Conservation (phyloP, 2,329 filamentous ascomycete genomes). For the Ceratocystis papillata region DNA sequence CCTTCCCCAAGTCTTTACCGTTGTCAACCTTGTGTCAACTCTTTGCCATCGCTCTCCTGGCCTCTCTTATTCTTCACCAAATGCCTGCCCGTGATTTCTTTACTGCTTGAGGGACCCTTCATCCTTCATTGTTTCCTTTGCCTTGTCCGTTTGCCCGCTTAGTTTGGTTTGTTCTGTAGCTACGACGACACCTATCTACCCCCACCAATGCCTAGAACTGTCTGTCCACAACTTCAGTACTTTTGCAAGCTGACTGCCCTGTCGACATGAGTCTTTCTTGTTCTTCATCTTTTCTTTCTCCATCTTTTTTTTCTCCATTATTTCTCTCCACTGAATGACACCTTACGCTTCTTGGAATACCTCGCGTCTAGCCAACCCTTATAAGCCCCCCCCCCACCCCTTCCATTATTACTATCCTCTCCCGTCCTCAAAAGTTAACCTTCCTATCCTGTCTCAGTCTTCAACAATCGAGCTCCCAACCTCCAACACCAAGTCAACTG, state of each 20-base stretch:
- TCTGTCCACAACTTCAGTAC: too few relatives aligned
- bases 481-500: conserved; percentile 7
- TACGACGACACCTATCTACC: too few relatives aligned
- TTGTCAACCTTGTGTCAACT: not conserved
- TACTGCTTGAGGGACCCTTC: too few relatives aligned
- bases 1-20: too few relatives aligned
- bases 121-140: too few relatives aligned
- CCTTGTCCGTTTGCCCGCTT: too few relatives aligned
- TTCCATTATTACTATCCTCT: not conserved
- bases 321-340: too few relatives aligned
- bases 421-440: not conserved
- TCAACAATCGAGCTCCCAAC: conserved; percentile 9
- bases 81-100: too few relatives aligned
- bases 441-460: not conserved
- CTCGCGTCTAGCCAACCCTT: not conserved
- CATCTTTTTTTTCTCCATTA: not conserved
- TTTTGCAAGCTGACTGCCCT: not conserved
- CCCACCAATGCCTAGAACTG: too few relatives aligned
- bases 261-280: not conserved
- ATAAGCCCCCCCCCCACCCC: not conserved
- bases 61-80: too few relatives aligned
- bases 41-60: not conserved
- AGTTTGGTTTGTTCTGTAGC: too few relatives aligned
- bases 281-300: not conserved
- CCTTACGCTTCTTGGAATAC: not conserved